Conservation (phyloP, 306 rosid genomes). For the Trichosanthes cucumerina region DNA sequence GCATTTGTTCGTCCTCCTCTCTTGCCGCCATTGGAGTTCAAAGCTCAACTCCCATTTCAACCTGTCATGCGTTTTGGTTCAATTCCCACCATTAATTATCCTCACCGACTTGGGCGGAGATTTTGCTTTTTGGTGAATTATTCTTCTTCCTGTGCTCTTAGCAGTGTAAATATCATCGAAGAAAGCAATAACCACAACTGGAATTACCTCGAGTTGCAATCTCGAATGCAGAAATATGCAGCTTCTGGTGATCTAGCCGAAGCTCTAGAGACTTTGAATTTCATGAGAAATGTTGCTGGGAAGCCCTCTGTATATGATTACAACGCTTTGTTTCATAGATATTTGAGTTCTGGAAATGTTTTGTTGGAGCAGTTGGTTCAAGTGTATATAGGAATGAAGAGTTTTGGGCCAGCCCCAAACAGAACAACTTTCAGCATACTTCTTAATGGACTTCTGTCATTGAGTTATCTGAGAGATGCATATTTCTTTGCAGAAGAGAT, state of each 20-base stretch:
- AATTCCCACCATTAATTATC: not conserved
- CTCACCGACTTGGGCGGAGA: slow-evolving; percentile 11
- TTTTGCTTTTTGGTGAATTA: slow-evolving; percentile 1
- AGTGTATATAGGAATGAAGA: slow-evolving; percentile 31
- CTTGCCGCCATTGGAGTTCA: slow-evolving; percentile 1
- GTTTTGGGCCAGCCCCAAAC: slow-evolving; percentile 29
- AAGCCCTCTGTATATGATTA: slow-evolving; percentile 36
- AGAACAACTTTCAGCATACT: slow-evolving; percentile 34
- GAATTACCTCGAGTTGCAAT: slow-evolving; percentile 19
- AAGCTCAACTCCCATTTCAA: not conserved
- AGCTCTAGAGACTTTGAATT: slow-evolving; percentile 24
- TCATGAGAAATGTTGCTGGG: slow-evolving; percentile 20
- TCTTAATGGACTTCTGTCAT: slow-evolving; percentile 28
- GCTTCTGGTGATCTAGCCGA: slow-evolving; percentile 19
- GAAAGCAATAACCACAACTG: slow-evolving; percentile 1
- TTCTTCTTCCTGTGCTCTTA: slow-evolving; percentile 24
- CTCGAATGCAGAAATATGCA: slow-evolving; percentile 24
- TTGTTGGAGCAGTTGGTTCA: slow-evolving; percentile 14
- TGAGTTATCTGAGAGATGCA: slow-evolving; percentile 17
- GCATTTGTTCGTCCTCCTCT: not conserved
- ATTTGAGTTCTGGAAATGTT: slow-evolving; percentile 23
- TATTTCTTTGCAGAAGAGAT: slow-evolving; percentile 26
- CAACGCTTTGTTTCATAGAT: slow-evolving; percentile 27
- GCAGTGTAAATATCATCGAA: slow-evolving; percentile 5
- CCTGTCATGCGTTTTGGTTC: slow-evolving; percentile 16